Conservation (phyloP, 306 rosid genomes). For the Cicer bijugum region DNA sequence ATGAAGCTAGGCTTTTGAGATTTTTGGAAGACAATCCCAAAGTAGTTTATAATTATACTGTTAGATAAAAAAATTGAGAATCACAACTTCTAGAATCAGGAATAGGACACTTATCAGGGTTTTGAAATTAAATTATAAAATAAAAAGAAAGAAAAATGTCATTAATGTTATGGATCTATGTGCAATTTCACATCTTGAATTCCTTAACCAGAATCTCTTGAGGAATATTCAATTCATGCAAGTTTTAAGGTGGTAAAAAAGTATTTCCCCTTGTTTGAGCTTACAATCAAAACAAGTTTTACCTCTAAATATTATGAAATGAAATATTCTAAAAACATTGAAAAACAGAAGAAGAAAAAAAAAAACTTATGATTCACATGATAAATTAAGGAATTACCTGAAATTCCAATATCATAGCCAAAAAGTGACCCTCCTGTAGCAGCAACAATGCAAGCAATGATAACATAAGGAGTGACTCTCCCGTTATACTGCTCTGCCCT, state of each 20-base stretch:
- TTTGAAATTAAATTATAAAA: background rate
- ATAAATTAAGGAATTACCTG: slow-evolving; percentile 58
- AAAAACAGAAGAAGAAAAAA: background rate
- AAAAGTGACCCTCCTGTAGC: slow-evolving; percentile 88
- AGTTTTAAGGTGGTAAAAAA: slow-evolving; percentile 1
- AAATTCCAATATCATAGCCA: slow-evolving; percentile 94
- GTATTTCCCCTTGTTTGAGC: background rate
- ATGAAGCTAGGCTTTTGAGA: background rate
- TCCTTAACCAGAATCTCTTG: slow-evolving; percentile 24
- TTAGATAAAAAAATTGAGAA: background rate
- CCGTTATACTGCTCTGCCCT: slow-evolving; percentile 78
- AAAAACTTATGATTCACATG: background rate
- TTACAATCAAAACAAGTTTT: background rate
- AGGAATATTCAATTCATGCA: background rate
- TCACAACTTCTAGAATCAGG: slow-evolving; percentile 4
- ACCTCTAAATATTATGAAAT: background rate
- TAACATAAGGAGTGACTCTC: slow-evolving; percentile 70
- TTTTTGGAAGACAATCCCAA: background rate
- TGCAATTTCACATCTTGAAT: slow-evolving; percentile 1
- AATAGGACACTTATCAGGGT: background rate
- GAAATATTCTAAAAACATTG: slow-evolving; percentile 1
- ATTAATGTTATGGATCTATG: slow-evolving; percentile 4
- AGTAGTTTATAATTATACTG: too few species aligned
- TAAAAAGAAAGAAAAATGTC: background rate
- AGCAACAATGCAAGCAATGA: slow-evolving; percentile 77